Conservation (phyloP, 139 green algal species). For the Eudorina sp. region DNA sequence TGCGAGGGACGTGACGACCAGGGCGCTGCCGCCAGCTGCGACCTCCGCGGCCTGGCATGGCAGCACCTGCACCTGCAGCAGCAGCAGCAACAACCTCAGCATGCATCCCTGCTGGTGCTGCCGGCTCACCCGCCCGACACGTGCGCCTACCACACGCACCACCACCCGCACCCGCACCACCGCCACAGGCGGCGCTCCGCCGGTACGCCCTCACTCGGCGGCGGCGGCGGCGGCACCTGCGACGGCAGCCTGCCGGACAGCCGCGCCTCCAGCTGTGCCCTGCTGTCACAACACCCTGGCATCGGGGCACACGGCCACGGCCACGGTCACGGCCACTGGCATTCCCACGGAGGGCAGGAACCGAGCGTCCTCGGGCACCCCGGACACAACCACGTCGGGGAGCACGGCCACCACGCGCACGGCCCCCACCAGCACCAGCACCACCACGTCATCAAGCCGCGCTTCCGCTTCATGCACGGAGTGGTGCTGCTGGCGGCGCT, state of each 20-base stretch:
- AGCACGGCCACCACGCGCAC: not conserved
- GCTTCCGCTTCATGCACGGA: constrained; percentile 49
- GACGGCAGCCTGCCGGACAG: not conserved
- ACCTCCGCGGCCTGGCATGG: not conserved
- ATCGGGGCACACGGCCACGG: not conserved
- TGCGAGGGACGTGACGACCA: not conserved
- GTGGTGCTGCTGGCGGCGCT: constrained; percentile 64
- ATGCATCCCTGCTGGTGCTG: not conserved
- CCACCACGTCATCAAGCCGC: constrained; percentile 23
- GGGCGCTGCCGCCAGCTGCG: not conserved
- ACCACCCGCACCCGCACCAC: not conserved
- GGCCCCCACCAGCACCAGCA: not conserved
- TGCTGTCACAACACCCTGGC: not conserved
- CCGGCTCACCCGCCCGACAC: not conserved
- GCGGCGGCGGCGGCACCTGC: not conserved
- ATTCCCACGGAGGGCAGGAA: too few relatives aligned
- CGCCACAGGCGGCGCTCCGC: not conserved
- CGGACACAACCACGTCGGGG: not conserved
- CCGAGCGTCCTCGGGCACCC: too few relatives aligned
- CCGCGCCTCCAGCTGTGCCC: not conserved
- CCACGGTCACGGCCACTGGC: not conserved
- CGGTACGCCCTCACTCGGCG: not conserved
- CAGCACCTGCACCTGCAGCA: not conserved
- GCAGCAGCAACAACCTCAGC: not conserved
- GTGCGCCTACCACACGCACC: constrained; percentile 13